Base-by-base conservation (phyloP, 2,329 filamentous ascomycete genomes). In the Sordariomycetes sp. region DNA sequence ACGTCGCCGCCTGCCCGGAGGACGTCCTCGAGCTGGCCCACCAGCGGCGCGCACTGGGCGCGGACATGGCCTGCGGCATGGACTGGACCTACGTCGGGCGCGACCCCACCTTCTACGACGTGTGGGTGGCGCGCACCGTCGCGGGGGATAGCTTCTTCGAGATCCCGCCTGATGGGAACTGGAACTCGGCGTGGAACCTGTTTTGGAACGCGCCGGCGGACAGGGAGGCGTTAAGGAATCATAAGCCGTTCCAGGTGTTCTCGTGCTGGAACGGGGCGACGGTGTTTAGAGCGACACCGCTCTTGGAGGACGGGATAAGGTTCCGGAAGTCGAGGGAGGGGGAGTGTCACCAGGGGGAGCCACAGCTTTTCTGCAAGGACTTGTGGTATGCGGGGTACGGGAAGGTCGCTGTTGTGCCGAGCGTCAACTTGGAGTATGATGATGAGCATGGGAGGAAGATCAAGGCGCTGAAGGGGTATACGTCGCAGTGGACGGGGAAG, bases 251-350 rank as follows among this genome's bases (percentile, higher is more conserved):
- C 60, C 82, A 84, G 64, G 81, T 83, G 0, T 85, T 81, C 60
- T 66, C 80, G 1, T 85, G 82, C 65, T 85, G 82, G 81, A 83
- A 84, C 60, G 82, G 82, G 2, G 79, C 76, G 0, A 72, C 72
- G 0, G 74, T 73, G 0, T 76, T 84, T 56, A 69, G 68, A 0
- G 80, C 79, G 0, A 67, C 68, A 48, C 78, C 79, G 0, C 64
- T 84, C 10, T 59, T 81, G 3, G 67, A 73, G 16, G 63, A 69
- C 0, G 69, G 68, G 11, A 65, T 83, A 2, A 61, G 65, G 6
- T 84, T 84, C 63, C 72, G 81, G 1, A 63, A 68, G 18, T 62
- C 61, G 1, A 58, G 59, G 11, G 53, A 43, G 4, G 70, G 65
- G 4, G 81, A 84, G 64, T 85, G 81, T 59, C 70, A 65, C 12